phyloP scores from a whole-genome alignment of 2,329 filamentous ascomycete species.

The Epichloe hybrida region DNA sequence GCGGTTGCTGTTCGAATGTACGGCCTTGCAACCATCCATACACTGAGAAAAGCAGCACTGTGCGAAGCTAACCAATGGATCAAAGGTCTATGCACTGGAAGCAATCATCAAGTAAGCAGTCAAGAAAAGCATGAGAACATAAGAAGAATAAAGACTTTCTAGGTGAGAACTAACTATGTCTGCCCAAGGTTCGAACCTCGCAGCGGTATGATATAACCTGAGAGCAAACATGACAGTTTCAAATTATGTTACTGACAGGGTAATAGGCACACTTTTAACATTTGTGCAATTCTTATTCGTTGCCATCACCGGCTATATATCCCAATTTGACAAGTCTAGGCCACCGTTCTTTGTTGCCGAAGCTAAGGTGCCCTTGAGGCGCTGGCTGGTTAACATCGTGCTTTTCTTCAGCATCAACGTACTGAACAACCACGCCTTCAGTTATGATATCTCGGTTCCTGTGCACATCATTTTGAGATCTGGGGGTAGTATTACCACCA shows the following conservation, averaged over 20 bases:
- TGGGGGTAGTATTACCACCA: constrained; percentile 94
- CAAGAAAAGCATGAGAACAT: background rate
- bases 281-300: constrained; percentile 85
- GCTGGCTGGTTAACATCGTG: constrained; percentile 79
- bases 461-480: constrained; percentile 94
- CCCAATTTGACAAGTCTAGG: constrained; percentile 54
- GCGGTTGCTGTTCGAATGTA: constrained; percentile 89
- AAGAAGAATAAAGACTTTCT: background rate
- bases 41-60: background rate
- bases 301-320: constrained; percentile 61
- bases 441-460: constrained; percentile 90
- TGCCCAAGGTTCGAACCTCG: constrained; percentile 59
- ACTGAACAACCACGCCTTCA: constrained; percentile 94
- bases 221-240: background rate
- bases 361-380: constrained; percentile 67
- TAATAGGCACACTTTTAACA: constrained; percentile 63
- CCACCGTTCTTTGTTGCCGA: constrained; percentile 60
- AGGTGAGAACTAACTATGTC: background rate
- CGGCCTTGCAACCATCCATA: constrained; percentile 15
- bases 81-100: constrained; percentile 86
- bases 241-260: constrained; percentile 1
- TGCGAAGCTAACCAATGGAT: constrained; percentile 7
- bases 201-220: constrained; percentile 45
- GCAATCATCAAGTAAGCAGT: constrained; percentile 75
- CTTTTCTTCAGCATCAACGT: constrained; percentile 92